Base-by-base conservation (phyloP, 345 rosid genomes). In the Corymbia maculata region DNA sequence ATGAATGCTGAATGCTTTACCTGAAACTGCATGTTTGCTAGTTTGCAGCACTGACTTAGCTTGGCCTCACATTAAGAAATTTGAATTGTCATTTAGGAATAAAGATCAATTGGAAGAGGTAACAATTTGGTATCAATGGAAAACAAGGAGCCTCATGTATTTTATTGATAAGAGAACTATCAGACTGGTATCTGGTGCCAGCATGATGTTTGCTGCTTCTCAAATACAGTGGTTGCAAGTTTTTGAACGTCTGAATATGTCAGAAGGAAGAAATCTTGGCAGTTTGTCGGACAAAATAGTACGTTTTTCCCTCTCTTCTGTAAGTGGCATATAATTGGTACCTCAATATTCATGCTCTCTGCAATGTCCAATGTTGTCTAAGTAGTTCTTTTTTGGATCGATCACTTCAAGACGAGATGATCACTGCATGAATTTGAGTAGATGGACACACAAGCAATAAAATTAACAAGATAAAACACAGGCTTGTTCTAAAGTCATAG, bases 121-220 rank as follows among this genome's bases (percentile, higher is more conserved):
- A 89, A 88, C 89, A 13, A 94, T 93, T 85, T 94, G 96, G 95
- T 91, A 93, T 87, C 45, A 4, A 21, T 95, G 98, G 99, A 95
- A 94, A 91, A 90, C 94, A 66, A 93, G 79, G 87, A 91, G 91
- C 82, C 70, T 97, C 57, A 87, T 93, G 13, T 96, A 96, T 94
- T 94, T 96, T 89, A 92, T 96, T 17, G 91, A 94, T 86, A 93
- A 91, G 89, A 93, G 95, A 93, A 96, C 98, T 50, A 82, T 95
- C 55, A 92, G 95, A 88, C 87, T 96, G 93, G 98, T 96, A 52
- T 94, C 98, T 0, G 98, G 98, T 89, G 94, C 94, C 53, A 93
- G 90, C 89, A 92, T 97, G 92, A 92, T 95, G 87, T 94, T 95
- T 93, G 93, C 99, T 90, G 93, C 93, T 86, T 94, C 97, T 10